Evolutionary conservation across 495 filamentous ascomycete genomes (phyloP).

Genomic region (Hypoxylon lenormandii): DNA sequence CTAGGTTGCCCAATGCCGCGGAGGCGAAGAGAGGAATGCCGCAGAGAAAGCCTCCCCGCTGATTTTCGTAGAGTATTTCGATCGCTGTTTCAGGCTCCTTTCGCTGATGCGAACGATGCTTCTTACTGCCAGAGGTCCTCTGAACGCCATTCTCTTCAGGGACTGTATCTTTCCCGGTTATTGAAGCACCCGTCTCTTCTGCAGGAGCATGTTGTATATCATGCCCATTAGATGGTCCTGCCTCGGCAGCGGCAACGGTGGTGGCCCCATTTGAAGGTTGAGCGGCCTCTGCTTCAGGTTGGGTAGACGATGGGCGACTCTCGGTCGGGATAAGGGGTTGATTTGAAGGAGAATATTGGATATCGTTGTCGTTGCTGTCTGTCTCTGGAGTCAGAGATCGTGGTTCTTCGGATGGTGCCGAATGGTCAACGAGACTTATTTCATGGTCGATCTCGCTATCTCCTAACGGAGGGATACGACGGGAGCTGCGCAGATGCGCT

Average conservation of each 20-base stretch:
- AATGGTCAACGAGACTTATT: constrained; percentile 67
- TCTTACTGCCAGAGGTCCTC: constrained; percentile 6
- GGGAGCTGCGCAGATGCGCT: constrained; percentile 58
- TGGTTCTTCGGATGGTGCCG: constrained; percentile 40
- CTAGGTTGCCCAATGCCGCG: constrained; percentile 85
- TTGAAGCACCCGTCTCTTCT: constrained; percentile 8
- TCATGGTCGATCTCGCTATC: constrained; percentile 71
- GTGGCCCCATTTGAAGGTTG: constrained; percentile 14
- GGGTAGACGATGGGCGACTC: constrained; percentile 33
- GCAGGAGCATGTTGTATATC: constrained; percentile 20
- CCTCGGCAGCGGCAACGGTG: constrained; percentile 14
- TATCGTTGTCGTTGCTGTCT: constrained; percentile 5
- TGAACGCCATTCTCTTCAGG: constrained; percentile 14
- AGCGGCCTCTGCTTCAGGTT: constrained; percentile 26
- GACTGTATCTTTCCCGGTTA: constrained; percentile 12
- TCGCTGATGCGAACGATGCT: constrained; percentile 10
- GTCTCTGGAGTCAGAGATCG: constrained; percentile 24
- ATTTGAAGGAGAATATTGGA: constrained; percentile 24
- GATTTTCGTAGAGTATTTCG: constrained; percentile 95
- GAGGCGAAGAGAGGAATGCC: constrained; percentile 89
- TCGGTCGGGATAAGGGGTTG: constrained; percentile 39
- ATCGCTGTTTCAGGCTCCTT: constrained; percentile 68
- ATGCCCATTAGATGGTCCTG: constrained; percentile 29
- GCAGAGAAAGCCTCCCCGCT: constrained; percentile 84
- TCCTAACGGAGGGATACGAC: constrained; percentile 61